Evolutionary conservation across 2,329 filamentous ascomycete genomes (phyloP).

Genomic region (Apiospora rasikravindrae): DNA sequence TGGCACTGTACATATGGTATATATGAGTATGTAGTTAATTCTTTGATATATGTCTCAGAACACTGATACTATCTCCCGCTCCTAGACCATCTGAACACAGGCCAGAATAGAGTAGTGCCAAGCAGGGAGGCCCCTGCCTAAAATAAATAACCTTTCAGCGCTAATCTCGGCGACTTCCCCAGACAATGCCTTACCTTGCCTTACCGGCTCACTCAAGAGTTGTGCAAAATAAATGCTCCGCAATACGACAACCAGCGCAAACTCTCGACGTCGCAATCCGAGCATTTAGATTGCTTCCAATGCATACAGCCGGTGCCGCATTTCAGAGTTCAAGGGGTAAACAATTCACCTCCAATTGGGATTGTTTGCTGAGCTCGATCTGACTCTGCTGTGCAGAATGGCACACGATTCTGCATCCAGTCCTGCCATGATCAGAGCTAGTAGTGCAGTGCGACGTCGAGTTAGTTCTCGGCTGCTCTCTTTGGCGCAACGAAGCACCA

Average conservation of each 20-base stretch:
- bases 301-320: not conserved
- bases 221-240: not conserved
- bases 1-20: not conserved
- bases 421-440: not conserved
- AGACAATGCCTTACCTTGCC: not conserved
- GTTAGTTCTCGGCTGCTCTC: not conserved
- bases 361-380: not conserved
- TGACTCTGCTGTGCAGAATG: not conserved
- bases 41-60: too few relatives aligned
- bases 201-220: not conserved
- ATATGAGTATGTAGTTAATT: too few relatives aligned
- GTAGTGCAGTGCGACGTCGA: not conserved
- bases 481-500: not conserved
- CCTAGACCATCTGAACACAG: too few relatives aligned
- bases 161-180: constrained; percentile 7
- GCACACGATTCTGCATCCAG: not conserved
- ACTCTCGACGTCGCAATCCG: not conserved
- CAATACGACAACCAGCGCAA: not conserved
- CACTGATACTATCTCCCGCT: too few relatives aligned
- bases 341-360: not conserved
- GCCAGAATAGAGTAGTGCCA: too few relatives aligned
- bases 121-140: not conserved
- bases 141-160: not conserved
- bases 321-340: not conserved
- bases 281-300: not conserved